These are phyloP conservation scores for Kalmusia sp. DNA, from an alignment of 2,329 filamentous ascomycete species.

Conservation along the genomic window DNA sequence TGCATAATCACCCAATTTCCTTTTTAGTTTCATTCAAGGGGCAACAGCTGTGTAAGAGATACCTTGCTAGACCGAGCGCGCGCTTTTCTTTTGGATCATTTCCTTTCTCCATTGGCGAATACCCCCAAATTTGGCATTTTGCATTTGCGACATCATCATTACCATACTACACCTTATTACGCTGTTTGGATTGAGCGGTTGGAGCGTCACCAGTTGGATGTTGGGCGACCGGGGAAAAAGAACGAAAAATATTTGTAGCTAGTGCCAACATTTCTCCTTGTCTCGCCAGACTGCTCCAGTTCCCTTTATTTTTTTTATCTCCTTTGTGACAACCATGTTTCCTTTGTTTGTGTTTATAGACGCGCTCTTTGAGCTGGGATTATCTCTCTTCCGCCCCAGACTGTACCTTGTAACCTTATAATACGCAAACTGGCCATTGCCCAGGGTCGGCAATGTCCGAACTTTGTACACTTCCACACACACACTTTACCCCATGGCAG, in stretches of 20 bases:
- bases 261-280: conserved; percentile 4
- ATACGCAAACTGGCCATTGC: conserved; percentile 1
- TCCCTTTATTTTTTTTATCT: conserved; percentile 1
- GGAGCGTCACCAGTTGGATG: conserved; percentile 7
- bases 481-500: background rate
- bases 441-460: conserved; percentile 5
- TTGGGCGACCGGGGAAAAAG: background rate
- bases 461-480: background rate
- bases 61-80: conserved; percentile 42
- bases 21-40: conserved; percentile 24
- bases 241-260: conserved; percentile 6
- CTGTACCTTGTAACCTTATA: conserved; percentile 13
- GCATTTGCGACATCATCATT: conserved; percentile 31
- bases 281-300: too few species aligned
- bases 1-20: conserved; percentile 26
- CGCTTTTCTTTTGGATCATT: conserved; percentile 23
- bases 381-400: background rate
- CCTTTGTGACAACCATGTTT: conserved; percentile 5
- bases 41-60: conserved; percentile 32
- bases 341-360: background rate
- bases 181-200: conserved; percentile 2
- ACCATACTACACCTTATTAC: conserved; percentile 7
- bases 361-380: background rate
- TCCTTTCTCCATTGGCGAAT: conserved; percentile 34
- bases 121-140: conserved; percentile 40